phyloP scores from a whole-genome alignment of 305 asterid genomes.

The Solanum aculeatissimum region DNA sequence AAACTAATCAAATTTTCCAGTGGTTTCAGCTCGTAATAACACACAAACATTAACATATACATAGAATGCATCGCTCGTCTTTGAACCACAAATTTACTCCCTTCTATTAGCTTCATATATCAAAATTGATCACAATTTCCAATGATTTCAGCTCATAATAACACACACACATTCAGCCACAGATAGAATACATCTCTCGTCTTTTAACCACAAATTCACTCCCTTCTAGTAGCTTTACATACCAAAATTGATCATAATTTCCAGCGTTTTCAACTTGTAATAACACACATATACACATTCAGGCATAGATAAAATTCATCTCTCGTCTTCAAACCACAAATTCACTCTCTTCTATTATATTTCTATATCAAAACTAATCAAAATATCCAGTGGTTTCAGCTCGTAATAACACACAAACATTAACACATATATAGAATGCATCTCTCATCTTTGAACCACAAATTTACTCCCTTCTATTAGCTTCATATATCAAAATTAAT shows the following conservation, averaged over 20 bases:
- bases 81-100: not conserved
- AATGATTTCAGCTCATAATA: too few relatives aligned
- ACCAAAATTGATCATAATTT: not conserved
- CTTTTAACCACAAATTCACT: too few relatives aligned
- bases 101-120: not conserved
- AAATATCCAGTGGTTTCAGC: not conserved
- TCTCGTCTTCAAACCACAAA: slow-evolving; percentile 24
- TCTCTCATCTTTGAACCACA: slow-evolving; percentile 7
- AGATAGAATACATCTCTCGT: too few relatives aligned
- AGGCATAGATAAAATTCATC: slow-evolving; percentile 26
- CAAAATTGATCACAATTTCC: too few relatives aligned
- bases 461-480: not conserved
- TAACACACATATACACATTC: not conserved
- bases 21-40: too few relatives aligned
- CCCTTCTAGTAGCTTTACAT: not conserved
- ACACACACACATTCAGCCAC: too few relatives aligned
- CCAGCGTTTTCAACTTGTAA: slow-evolving; percentile 8
- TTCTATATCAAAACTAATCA: not conserved
- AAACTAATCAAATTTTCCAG: not conserved
- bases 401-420: too few relatives aligned
- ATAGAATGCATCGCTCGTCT: slow-evolving; percentile 5
- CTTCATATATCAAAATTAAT: not conserved
- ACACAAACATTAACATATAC: too few relatives aligned
- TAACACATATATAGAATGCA: too few relatives aligned
- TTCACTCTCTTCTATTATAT: slow-evolving; percentile 29